These are phyloP conservation scores for Theobroma grandiflorum DNA, from an alignment of 441 rosid genomes.

Conservation along the genomic window DNA sequence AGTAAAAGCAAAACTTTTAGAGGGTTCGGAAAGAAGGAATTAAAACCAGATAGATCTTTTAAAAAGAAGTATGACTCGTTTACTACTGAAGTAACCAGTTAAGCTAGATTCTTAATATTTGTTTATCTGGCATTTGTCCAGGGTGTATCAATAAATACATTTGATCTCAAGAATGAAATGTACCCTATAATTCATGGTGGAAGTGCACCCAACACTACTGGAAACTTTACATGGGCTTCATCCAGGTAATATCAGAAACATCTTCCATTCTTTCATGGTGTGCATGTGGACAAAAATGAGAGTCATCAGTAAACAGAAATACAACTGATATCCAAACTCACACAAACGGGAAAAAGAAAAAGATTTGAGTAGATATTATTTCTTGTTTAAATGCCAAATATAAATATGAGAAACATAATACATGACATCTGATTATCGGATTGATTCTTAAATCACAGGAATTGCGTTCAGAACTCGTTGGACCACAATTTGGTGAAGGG, in stretches of 20 bases:
- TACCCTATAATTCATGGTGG: conserved; percentile 54
- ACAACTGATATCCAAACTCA: neutral
- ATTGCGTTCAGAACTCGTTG: conserved; percentile 36
- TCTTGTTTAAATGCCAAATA: neutral
- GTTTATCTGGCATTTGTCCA: conserved; percentile 25
- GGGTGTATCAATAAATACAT: conserved; percentile 59
- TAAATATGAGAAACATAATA: neutral
- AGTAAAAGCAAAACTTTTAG: neutral
- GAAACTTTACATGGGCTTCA: conserved; percentile 26
- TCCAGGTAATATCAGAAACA: conserved; percentile 41
- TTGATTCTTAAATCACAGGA: conserved; percentile 30
- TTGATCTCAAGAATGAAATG: conserved; percentile 35
- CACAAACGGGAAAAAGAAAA: neutral
- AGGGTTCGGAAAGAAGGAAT: neutral
- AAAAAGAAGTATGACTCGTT: neutral
- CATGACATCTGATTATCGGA: neutral
- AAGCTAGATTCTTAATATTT: neutral
- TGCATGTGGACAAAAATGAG: neutral
- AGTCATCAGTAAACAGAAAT: neutral
- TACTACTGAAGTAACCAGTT: neutral
- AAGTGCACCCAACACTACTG: conserved; percentile 42
- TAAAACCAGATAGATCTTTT: too few species aligned
- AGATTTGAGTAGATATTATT: neutral
- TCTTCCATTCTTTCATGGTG: neutral
- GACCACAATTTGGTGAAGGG: conserved; percentile 41